These are phyloP conservation scores for Cutaneotrichosporon sp. DNA, from an alignment of 1,284 basidiomycete genomes.

Conservation along the genomic window DNA sequence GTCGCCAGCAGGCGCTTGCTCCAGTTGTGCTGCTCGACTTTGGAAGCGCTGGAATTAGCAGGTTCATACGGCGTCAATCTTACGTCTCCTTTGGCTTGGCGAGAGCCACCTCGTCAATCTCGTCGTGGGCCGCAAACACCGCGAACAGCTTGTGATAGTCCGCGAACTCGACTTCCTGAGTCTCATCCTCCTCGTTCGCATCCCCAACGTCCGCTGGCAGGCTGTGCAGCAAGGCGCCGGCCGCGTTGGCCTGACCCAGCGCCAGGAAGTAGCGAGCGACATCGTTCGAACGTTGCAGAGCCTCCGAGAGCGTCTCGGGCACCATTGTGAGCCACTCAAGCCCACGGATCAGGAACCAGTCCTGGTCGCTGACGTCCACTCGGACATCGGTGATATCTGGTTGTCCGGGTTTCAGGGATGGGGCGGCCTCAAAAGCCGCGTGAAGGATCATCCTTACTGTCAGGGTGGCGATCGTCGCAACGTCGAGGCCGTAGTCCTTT, in stretches of 20 bases:
- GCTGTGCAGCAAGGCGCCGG: slow-evolving; percentile 60
- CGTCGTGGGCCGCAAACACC: slow-evolving; percentile 35
- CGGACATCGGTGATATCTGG: slow-evolving; percentile 56
- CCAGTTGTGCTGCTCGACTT: slow-evolving; percentile 38
- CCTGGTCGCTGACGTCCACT: slow-evolving; percentile 46
- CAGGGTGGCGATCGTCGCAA: slow-evolving; percentile 70
- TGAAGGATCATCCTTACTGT: slow-evolving; percentile 72
- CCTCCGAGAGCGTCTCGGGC: slow-evolving; percentile 66
- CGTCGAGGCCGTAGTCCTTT: slow-evolving; percentile 75
- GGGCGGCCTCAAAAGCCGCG: slow-evolving; percentile 61
- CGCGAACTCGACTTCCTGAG: slow-evolving; percentile 32
- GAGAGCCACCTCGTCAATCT: slow-evolving; percentile 34
- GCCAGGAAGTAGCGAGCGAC: slow-evolving; percentile 82
- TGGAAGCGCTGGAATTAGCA: slow-evolving; percentile 30
- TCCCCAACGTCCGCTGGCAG: slow-evolving; percentile 53
- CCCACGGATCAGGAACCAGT: slow-evolving; percentile 70
- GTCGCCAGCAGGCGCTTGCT: slow-evolving; percentile 10
- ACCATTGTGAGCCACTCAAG: slow-evolving; percentile 91
- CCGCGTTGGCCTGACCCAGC: slow-evolving; percentile 66
- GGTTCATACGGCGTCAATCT: slow-evolving; percentile 45
- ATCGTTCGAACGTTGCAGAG: slow-evolving; percentile 76
- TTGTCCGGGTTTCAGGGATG: slow-evolving; percentile 28
- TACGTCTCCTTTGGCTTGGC: slow-evolving; percentile 28
- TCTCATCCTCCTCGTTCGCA: slow-evolving; percentile 9
- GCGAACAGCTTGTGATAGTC: slow-evolving; percentile 29